Base-by-base conservation (phyloP, 768 basidiomycete species). In the Lentinula sp. region DNA sequence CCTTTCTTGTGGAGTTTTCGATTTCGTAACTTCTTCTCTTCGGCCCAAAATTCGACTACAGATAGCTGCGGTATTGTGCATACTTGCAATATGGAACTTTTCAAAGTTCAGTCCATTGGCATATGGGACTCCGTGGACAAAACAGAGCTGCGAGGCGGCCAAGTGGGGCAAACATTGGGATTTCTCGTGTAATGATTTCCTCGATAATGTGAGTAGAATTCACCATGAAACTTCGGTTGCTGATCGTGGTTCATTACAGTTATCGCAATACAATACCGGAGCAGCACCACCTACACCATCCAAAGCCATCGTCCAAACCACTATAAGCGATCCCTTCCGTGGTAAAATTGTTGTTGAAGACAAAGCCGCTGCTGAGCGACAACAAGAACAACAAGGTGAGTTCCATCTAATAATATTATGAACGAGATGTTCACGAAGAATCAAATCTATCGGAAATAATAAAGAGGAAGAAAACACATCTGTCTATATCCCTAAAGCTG, bases 81-180 rank as follows among this genome's bases (percentile, higher is more conserved):
- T 95, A 43, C 66, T 94, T 53, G 88, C 87, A 0, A 74, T 93
- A 39, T 92, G 87, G 85, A 86, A 87, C 64, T 98, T 87, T 74
- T 74, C 77, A 43, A 81, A 87, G 68, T 88, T 94, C 68, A 90
- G 87, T 65, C 90, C 96, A 1, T 70, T 98, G 49, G 77, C 83
- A 0, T 98, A 99, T 70, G 97, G 93, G 0, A 83, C 75, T 18
- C 79, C 83, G 0, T 98, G 96, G 97, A 98, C 96, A 37, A 91
- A 81, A 75, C 69, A 67, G 7, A 80, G 91, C 63, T 98, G 97
- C 66, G 71, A 80, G 56, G 81, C 76, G 43, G 86, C 93, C 0
- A 87, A 85, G 69, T 95, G 93, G 93, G 66, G 96, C 43, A 93
- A 87, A 76, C 90, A 88, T 4, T 99, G 97, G 97, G 97, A 99